Conservation (phyloP, 306 rosid species). For the Pterocarpus santalinus region DNA sequence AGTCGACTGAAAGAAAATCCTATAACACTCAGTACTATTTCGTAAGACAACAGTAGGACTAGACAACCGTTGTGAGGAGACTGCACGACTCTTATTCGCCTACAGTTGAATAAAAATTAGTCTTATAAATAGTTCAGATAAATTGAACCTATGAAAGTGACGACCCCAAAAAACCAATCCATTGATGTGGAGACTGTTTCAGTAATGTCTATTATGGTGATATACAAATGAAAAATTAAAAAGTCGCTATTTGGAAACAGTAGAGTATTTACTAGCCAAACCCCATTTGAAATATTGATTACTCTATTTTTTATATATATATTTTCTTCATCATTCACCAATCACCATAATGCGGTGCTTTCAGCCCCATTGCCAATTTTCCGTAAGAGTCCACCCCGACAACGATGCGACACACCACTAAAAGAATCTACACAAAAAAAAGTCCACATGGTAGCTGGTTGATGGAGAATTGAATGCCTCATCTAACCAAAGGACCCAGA, state of each 20-base stretch:
- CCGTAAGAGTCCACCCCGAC: background rate
- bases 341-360: background rate
- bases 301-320: background rate
- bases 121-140: too few relatives aligned
- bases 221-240: too few relatives aligned
- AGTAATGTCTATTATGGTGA: too few relatives aligned
- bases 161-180: background rate
- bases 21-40: too few relatives aligned
- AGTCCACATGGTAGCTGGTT: background rate
- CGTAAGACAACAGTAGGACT: too few relatives aligned
- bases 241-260: background rate
- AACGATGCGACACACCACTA: background rate
- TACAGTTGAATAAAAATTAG: too few relatives aligned
- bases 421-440: background rate
- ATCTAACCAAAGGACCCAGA: background rate
- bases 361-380: background rate
- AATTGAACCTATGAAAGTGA: background rate
- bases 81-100: too few relatives aligned
- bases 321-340: background rate
- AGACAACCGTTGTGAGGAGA: too few relatives aligned
- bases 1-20: background rate
- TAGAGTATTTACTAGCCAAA: background rate
- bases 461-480: background rate
- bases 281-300: background rate
- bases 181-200: background rate